These are phyloP conservation scores for Vitis hybrid DNA, from an alignment of 177 flowering plant species.

Conservation along the genomic window DNA sequence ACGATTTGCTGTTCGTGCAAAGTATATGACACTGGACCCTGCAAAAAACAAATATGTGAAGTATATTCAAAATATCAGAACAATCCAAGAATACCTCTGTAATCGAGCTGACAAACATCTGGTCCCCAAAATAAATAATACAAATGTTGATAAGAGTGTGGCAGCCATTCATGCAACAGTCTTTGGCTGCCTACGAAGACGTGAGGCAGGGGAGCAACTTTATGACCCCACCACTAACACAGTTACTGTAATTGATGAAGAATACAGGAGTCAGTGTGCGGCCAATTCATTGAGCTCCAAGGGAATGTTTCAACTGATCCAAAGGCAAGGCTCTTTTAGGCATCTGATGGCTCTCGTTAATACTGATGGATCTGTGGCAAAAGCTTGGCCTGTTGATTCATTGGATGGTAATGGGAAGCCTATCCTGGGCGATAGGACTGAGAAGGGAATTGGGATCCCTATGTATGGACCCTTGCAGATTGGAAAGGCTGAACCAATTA, in stretches of 20 bases:
- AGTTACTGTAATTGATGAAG: slow-evolving; percentile 73
- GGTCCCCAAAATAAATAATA: slow-evolving; percentile 93
- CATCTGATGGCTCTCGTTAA: slow-evolving; percentile 93
- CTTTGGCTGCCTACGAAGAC: slow-evolving; percentile 86
- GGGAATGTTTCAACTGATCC: slow-evolving; percentile 96
- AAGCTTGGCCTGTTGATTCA: slow-evolving; percentile 86
- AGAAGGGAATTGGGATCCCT: slow-evolving; percentile 53
- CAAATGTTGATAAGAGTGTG: slow-evolving; percentile 95
- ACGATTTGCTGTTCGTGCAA: slow-evolving; percentile 96
- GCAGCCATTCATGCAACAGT: slow-evolving; percentile 98
- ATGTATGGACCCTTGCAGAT: slow-evolving; percentile 80
- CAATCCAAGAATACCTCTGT: slow-evolving; percentile 92
- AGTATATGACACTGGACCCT: slow-evolving; percentile 98
- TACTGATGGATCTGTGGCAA: slow-evolving; percentile 92
- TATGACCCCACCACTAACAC: slow-evolving; percentile 84
- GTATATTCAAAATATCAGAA: slow-evolving; percentile 85
- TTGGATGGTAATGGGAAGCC: slow-evolving; percentile 48
- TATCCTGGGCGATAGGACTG: slow-evolving; percentile 31
- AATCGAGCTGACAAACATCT: slow-evolving; percentile 95
- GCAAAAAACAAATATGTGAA: slow-evolving; percentile 92
- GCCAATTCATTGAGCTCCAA: slow-evolving; percentile 89
- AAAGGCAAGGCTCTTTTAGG: slow-evolving; percentile 86
- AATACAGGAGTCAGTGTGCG: slow-evolving; percentile 83
- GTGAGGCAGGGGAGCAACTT: slow-evolving; percentile 81
- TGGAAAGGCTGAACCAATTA: slow-evolving; percentile 82